Percentiles rank a stretch among this genome's conserved stretches.
phyloP scores from a whole-genome alignment of 192 early-diverging fungal genomes.

The Umbelopsis sp. region DNA sequence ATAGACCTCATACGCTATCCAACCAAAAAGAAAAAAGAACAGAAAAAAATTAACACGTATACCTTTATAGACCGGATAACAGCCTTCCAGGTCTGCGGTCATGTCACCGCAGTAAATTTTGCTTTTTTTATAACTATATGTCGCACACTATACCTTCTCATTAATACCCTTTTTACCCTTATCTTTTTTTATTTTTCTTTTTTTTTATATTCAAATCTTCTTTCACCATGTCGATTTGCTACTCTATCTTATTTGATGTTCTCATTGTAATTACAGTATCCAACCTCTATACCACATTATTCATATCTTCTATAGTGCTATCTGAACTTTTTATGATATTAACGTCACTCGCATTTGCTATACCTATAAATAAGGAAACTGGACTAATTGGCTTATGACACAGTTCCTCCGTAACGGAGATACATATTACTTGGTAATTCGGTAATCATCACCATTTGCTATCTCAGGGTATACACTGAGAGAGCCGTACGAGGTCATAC shows the following conservation, averaged over 20 bases:
- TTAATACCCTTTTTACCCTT: background rate
- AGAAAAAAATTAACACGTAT: background rate
- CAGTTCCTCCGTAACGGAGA: no score
- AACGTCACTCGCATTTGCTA: no score
- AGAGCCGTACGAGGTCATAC: no score
- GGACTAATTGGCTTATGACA: no score
- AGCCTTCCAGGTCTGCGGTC: background rate
- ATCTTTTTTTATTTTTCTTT: background rate
- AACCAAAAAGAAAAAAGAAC: background rate
- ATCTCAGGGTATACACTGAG: no score
- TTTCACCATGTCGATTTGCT: background rate
- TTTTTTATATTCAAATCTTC: no score
- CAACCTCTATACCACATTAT: background rate
- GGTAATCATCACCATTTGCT: no score
- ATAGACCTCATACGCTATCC: background rate
- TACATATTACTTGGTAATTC: no score
- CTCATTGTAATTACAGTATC: slow-evolving; percentile 1
- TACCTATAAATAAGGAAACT: no score
- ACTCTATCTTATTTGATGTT: background rate
- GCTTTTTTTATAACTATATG: background rate
- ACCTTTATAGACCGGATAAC: background rate
- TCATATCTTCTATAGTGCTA: background rate
- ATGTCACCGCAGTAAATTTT: background rate
- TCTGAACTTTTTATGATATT: background rate
- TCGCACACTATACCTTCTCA: slow-evolving; percentile 6